Evolutionary conservation across 164 flowering plant species (phyloP), one percentile per base, ranked within the genome.

Genomic region (Santalum album): DNA sequence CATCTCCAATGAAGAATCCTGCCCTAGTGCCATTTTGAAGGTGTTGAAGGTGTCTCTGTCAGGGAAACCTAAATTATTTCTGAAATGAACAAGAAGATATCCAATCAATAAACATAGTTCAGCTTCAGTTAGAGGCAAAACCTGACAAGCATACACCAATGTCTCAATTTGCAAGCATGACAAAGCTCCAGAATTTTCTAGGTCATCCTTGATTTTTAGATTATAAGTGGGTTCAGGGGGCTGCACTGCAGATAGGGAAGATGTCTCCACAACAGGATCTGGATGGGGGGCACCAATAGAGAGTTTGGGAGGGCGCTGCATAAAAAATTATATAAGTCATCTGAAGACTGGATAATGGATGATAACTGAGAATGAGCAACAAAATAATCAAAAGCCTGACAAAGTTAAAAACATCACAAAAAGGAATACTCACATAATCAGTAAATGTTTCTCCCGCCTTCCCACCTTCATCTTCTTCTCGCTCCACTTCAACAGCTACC

Each of bases 111-210:
- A 34, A 18, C 39, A 53, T 29, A 62, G 32, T 19, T 55, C 34
- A 29, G 9, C 34, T 19, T 55, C 34, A 29, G 9, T 39, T 20
- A 35, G 32, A 55, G 65, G 27, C n/a, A n/a, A 55, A 66, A 92
- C 98, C 98, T 89, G 98, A 68, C 78, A 81, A 64, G 96, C 84
- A 71, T 92, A 92, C 49, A 92, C 86, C 69, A 89, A 63, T 36
- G 95, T 89, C 71, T 92, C 98, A 66, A 92, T 85, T 71, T 92
- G 96, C 80, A 92, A 82, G 77, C 94, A 89, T 56, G 98, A 92
- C 61, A 92, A 71, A 38, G 87, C 68, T 25, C 79, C 77, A 26
- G 87, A 73, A 29, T 55, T 62, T 73, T 80, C 96, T 52, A 92
- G 54, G 0, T 81, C 75, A 59, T 80, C 82, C 75, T 73, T 76